Evolutionary conservation across 768 basidiomycete species (phyloP).

Genomic region (Lepiota subincarnata): DNA sequence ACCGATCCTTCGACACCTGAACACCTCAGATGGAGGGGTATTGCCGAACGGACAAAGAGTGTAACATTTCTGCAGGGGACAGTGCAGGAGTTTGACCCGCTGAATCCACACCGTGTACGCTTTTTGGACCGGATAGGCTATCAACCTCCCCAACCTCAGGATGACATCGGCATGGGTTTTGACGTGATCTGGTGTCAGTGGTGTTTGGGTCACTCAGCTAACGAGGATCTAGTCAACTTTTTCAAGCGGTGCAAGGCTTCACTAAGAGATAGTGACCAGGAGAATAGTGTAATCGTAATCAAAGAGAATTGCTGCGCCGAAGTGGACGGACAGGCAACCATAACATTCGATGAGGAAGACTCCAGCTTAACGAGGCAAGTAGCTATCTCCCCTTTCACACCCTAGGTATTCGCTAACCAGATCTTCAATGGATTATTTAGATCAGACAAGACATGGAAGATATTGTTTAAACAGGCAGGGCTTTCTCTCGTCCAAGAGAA

Average conservation of each 20-base stretch:
- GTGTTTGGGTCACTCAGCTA: slow-evolving; percentile 87
- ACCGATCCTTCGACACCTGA: slow-evolving; percentile 18
- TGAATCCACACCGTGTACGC: slow-evolving; percentile 37
- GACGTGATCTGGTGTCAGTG: slow-evolving; percentile 97
- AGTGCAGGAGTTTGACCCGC: slow-evolving; percentile 79
- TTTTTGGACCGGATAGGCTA: slow-evolving; percentile 69
- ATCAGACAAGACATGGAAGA: slow-evolving; percentile 80
- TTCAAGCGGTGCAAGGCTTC: slow-evolving; percentile 60
- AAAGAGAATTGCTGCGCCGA: slow-evolving; percentile 90
- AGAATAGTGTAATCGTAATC: slow-evolving; percentile 67
- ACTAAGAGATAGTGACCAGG: slow-evolving; percentile 36
- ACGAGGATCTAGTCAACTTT: slow-evolving; percentile 75
- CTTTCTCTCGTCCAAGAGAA: slow-evolving; percentile 68
- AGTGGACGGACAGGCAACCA: slow-evolving; percentile 42
- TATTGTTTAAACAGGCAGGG: slow-evolving; percentile 69
- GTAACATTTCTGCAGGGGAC: slow-evolving; percentile 78
- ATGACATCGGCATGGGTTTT: slow-evolving; percentile 59
- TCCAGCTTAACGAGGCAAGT: slow-evolving; percentile 83
- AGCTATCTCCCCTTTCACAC: not conserved
- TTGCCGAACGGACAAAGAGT: slow-evolving; percentile 58
- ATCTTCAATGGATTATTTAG: slow-evolving; percentile 33
- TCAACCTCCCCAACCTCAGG: slow-evolving; percentile 34
- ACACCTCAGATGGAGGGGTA: slow-evolving; percentile 56
- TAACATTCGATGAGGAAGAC: slow-evolving; percentile 79
- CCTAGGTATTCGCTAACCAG: slow-evolving; percentile 1